phyloP scores from a whole-genome alignment of 768 basidiomycete genomes.

The Xerocomus potaroensis region DNA sequence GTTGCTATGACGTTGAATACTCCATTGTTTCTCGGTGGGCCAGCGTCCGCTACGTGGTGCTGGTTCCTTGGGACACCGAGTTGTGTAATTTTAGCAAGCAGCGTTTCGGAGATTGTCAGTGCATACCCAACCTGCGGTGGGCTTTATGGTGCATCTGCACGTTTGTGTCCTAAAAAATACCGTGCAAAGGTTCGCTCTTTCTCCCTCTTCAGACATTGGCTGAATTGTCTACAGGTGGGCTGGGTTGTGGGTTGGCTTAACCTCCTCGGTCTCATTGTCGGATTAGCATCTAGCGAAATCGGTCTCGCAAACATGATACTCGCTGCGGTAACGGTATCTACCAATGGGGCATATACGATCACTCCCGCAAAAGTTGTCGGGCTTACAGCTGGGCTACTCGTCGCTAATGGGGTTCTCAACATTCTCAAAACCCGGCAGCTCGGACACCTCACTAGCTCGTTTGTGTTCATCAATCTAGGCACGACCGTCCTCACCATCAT shows the following conservation, averaged over 20 bases:
- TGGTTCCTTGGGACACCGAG: slow-evolving; percentile 30
- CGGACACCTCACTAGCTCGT: slow-evolving; percentile 30
- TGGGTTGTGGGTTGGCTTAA: slow-evolving; percentile 34
- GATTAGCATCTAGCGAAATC: slow-evolving; percentile 34
- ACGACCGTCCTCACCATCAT: slow-evolving; percentile 40
- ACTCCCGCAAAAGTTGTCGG: slow-evolving; percentile 39
- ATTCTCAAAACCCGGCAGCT: slow-evolving; percentile 40
- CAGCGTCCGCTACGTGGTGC: slow-evolving; percentile 35
- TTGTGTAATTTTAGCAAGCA: too few relatives aligned
- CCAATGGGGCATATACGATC: slow-evolving; percentile 32
- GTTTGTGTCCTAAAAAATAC: too few relatives aligned
- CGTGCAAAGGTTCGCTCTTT: background rate
- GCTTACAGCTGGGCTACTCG: slow-evolving; percentile 37
- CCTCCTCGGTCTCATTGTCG: slow-evolving; percentile 22
- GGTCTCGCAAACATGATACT: slow-evolving; percentile 36
- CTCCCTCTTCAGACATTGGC: background rate
- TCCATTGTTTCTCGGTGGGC: slow-evolving; percentile 35
- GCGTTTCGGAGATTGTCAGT: too few relatives aligned
- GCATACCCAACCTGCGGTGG: too few relatives aligned
- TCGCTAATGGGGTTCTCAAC: slow-evolving; percentile 41
- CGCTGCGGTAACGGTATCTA: slow-evolving; percentile 23
- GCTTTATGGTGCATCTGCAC: too few relatives aligned
- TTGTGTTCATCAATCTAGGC: slow-evolving; percentile 45
- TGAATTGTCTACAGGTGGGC: slow-evolving; percentile 18
- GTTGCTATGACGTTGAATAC: slow-evolving; percentile 37